phyloP scores from a whole-genome alignment of 306 rosid species.

The Acacia confusa region DNA sequence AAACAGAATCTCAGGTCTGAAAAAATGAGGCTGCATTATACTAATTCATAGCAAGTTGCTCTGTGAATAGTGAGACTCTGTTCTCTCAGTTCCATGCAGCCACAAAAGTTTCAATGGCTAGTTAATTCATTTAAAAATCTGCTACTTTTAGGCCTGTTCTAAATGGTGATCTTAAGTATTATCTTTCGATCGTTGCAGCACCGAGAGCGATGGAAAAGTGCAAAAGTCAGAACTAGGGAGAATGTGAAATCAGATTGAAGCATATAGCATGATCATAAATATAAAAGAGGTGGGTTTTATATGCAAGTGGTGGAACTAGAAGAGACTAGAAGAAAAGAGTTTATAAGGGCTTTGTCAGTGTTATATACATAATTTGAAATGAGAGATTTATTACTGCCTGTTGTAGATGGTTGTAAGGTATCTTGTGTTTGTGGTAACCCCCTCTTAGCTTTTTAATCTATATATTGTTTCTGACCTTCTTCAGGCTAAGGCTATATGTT shows the following conservation, averaged over 20 bases:
- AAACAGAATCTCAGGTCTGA: not conserved
- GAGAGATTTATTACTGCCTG: slow-evolving; percentile 39
- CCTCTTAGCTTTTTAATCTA: slow-evolving; percentile 15
- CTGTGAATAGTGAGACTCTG: not conserved
- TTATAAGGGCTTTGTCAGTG: not conserved
- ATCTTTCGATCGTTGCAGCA: slow-evolving; percentile 49
- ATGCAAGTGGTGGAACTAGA: not conserved
- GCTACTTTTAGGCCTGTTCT: not conserved
- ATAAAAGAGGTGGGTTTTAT: not conserved
- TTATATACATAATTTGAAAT: slow-evolving; percentile 42
- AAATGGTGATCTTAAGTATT: slow-evolving; percentile 11
- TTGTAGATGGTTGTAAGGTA: slow-evolving; percentile 37
- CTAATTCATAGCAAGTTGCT: not conserved
- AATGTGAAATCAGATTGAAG: slow-evolving; percentile 26
- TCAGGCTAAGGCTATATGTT: slow-evolving; percentile 33
- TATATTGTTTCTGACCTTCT: slow-evolving; percentile 41
- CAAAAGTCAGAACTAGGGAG: slow-evolving; percentile 58
- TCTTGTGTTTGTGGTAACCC: slow-evolving; percentile 29
- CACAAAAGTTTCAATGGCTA: too few relatives aligned
- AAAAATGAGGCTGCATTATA: not conserved
- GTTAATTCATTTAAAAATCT: not conserved
- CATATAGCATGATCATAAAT: slow-evolving; percentile 29
- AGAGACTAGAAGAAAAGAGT: not conserved
- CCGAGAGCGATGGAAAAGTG: slow-evolving; percentile 93
- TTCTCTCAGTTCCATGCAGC: not conserved